These are phyloP conservation scores for Streptanthus diversifolius DNA, from an alignment of 345 rosid genomes.

Conservation along the genomic window DNA sequence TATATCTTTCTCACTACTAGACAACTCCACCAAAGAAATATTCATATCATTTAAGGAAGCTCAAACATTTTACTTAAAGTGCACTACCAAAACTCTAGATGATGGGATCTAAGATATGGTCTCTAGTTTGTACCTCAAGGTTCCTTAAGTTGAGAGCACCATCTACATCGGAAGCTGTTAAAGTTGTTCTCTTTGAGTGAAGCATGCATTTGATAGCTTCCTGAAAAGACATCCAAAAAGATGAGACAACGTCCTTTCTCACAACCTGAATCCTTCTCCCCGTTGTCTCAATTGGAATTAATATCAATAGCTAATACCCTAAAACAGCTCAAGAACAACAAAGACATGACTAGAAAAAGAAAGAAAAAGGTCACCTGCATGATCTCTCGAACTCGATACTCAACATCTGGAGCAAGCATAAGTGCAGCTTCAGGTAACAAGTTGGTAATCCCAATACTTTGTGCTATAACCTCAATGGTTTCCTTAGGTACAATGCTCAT, in stretches of 20 bases:
- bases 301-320: neutral
- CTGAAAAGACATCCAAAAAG: constrained; percentile 36
- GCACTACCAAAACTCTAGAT: neutral
- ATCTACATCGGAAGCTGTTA: constrained; percentile 78
- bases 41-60: constrained; percentile 1
- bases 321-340: constrained; percentile 14
- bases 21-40: neutral
- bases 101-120: neutral
- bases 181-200: constrained; percentile 74
- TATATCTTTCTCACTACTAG: neutral
- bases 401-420: constrained; percentile 91
- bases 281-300: neutral
- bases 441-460: constrained; percentile 71
- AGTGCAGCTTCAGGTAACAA: constrained; percentile 71
- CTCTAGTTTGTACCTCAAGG: constrained; percentile 55
- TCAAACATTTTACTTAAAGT: neutral
- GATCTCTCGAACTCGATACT: constrained; percentile 87
- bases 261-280: constrained; percentile 1
- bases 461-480: constrained; percentile 83
- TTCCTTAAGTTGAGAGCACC: constrained; percentile 78
- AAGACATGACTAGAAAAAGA: neutral
- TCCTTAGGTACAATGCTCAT: constrained; percentile 93
- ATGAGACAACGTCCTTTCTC: neutral
- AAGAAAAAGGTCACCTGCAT: constrained; percentile 55
- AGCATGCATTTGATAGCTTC: constrained; percentile 97